Evolutionary conservation across 2,329 filamentous ascomycete genomes (phyloP), one percentile per base, ranked within the genome.

Genomic region (Xylaria sp.): DNA sequence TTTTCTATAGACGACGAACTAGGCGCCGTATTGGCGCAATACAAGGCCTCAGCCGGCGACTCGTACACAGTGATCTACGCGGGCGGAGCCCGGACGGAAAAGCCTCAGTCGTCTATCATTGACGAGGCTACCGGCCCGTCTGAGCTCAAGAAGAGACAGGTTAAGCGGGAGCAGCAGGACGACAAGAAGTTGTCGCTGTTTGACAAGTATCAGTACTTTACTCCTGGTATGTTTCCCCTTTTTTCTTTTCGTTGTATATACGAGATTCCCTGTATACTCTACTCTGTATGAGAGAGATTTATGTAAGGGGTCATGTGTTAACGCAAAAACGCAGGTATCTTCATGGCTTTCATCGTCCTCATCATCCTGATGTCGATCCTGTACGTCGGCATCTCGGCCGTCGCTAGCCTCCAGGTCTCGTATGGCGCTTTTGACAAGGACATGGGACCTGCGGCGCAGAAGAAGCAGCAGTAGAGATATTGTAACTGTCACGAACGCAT

Each of bases 371-470:
- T 96, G 62, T 78, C 84, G 34, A 92, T 97, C 66, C 78, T 96
- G 4, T 87, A 88, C 66, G 87, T 92, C 59, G 94, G 89, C 11
- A 77, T 97, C 58, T 84, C 76, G 61, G 92, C 90, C 11, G 80
- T 97, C 10, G 79, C 83, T 5, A 93, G 91, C 66, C 80, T 99
- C 16, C 82, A 97, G 73, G 91, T 97, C 35, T 90, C 91, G 0
- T 97, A 97, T 74, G 91, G 90, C 64, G 92, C 94, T 1, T 99
- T 97, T 72, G 93, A 95, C 73, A 97, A 96, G 80, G 93, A 97
- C 68, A 96, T 91, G 80, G 91, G 92, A 0, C 90, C 91, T n/a
- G 80, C 86, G 44, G 89, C 89, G 37, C 90, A 95, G 76, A 96
- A 92, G 84, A 96, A 91, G 79, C 82, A 87, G 75, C 82, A 81